Base-by-base conservation (phyloP, 2,329 filamentous ascomycete genomes). In the Emmonsiellopsis sp. region DNA sequence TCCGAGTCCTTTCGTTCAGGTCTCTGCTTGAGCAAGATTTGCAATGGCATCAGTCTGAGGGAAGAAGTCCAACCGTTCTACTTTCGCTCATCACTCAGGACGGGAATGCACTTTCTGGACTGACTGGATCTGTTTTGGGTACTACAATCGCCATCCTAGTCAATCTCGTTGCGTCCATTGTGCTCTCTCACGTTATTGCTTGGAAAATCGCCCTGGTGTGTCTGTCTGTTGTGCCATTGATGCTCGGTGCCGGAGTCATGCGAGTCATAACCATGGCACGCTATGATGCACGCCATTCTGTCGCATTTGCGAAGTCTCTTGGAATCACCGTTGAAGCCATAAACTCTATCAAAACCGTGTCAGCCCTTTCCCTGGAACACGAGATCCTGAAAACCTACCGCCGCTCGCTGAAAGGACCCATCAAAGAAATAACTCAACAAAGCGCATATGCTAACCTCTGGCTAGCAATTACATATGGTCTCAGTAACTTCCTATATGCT, bases 151-250 rank as follows among this genome's bases (percentile, higher is more conserved):
- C 84, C 0, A 84, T 87, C 21, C 59, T 78, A 2, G 77, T 88
- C 57, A 88, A 86, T 65, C 80, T 88, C 32, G 57, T 88, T 13
- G 81, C 79, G 0, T 84, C 83, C 1, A 82, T 88, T 52, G 79
- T 86, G 33, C 64, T 89, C 8, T 82, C 85, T 0, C 84, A 87
- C 57, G 80, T 88, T 44, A 74, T 90, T 46, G 84, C 84, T 2
- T 90, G 86, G 87, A 85, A 82, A 62, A 87, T 90, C 56, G 85
- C 85, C 0, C 69, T 90, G 11, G 86, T 90, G 3, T 85, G 84
- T 52, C 73, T 90, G 5, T 78, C 85, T 0, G 75, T 81, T 7
- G 81, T 89, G 0, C 87, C 86, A 0, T 68, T 89, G 8, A 77
- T 88, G 5, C 74, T 90, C 0, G 82, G 82, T 1, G 78, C 84